Conservation (phyloP, 208 protist species). For the Crithidia bombi region DNA sequence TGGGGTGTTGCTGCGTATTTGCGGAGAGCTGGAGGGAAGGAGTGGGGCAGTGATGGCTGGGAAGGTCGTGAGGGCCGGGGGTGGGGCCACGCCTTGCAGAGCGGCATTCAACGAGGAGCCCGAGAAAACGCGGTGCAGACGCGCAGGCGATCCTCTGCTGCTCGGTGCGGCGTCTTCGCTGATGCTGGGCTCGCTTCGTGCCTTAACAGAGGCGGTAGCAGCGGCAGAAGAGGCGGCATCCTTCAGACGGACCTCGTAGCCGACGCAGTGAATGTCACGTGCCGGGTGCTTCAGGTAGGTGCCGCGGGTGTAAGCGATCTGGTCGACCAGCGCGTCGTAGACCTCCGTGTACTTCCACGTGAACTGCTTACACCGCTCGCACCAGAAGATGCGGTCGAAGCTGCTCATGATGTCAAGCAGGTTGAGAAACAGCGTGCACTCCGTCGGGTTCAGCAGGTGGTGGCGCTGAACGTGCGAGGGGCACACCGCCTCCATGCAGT, state of each 20-base stretch:
- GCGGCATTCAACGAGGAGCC: neutral
- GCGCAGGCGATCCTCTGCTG: neutral
- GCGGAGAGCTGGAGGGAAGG: neutral
- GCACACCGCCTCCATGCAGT: conserved; percentile 68
- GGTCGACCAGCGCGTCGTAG: conserved; percentile 80
- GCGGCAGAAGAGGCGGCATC: conserved; percentile 13
- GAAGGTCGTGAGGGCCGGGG: neutral
- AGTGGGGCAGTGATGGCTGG: neutral
- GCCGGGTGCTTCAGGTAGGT: conserved; percentile 58
- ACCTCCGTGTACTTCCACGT: conserved; percentile 81
- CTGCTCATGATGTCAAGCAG: conserved; percentile 79
- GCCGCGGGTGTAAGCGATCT: conserved; percentile 64
- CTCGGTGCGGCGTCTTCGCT: neutral
- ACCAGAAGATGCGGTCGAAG: conserved; percentile 84
- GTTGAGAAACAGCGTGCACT: conserved; percentile 76
- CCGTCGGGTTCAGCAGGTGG: conserved; percentile 33
- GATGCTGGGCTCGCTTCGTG: conserved; percentile 6
- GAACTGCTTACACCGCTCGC: conserved; percentile 71
- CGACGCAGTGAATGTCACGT: conserved; percentile 72
- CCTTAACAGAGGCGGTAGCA: neutral
- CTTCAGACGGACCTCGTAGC: conserved; percentile 51
- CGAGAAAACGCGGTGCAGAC: neutral
- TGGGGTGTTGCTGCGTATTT: conserved; percentile 15
- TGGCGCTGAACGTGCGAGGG: conserved; percentile 73
- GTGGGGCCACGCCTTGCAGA: neutral